Base-by-base conservation (phyloP, 768 basidiomycete genomes). In the Amanita muscaria region DNA sequence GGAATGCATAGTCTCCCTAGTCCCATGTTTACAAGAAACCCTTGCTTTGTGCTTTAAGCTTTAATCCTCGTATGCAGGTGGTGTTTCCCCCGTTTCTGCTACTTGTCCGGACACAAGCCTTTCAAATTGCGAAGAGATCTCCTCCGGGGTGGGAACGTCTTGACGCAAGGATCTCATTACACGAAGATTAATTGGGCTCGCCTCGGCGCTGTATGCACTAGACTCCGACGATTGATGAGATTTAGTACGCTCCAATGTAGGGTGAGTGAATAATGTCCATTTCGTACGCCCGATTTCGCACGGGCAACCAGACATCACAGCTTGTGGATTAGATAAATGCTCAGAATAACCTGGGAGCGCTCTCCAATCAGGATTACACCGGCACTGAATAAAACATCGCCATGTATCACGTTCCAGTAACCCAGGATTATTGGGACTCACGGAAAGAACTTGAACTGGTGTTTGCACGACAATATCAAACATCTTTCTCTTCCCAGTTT, bases 391-490 rank as follows among this genome's bases (percentile, higher is more conserved):
- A 23, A n/a, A n/a, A n/a, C n/a, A n/a, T n/a, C n/a, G n/a, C n/a
- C n/a, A n/a, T n/a, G n/a, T n/a, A n/a, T n/a, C n/a, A n/a, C n/a
- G n/a, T n/a, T n/a, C 14, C 21, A 18, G 16, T 21, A 3, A 0
- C 21, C 22, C 22, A 40, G 44, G 32, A 32, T 29, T 8, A 27
- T 40, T 40, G 11, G 15, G 11, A 67, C 84, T 67, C 49, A 89
- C 88, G 14, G 92, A 92, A 42, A 96, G 76, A 39, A 97, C 79
- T 44, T 88, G 82, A 29, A 96, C 73, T 0, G 91, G 90, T 0
- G 80, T 80, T 58, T 90, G 83, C 48, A 93, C 76, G 22, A 86
- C 77, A 52, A 93, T 88, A 59, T 92, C 92, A 59, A 84, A 90
- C 55, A 88, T 60, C 64, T 88, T 94, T 51, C 78, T 73, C 62